A percentile compares a stretch with the other conserved stretches of the same genome.
These are phyloP conservation scores for Aspergillus pseudotamarii DNA, from an alignment of 2,329 filamentous ascomycete species.

Conservation along the genomic window DNA sequence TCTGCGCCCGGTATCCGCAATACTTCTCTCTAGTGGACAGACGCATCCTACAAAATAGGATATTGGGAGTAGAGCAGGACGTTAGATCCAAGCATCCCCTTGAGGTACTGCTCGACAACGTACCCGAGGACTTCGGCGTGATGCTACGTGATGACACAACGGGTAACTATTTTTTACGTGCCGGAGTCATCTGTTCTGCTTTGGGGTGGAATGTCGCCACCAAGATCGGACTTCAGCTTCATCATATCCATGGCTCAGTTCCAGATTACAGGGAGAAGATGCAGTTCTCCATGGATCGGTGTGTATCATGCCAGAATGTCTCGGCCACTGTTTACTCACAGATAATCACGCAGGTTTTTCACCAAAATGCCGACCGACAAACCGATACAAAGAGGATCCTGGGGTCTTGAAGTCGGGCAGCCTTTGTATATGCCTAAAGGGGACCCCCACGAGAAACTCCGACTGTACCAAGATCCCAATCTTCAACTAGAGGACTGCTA, in stretches of 20 bases:
- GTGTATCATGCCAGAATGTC: conserved; percentile 27
- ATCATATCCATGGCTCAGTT: conserved; percentile 72
- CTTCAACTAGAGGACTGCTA: conserved; percentile 63
- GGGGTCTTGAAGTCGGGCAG: conserved; percentile 76
- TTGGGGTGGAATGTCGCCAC: conserved; percentile 77
- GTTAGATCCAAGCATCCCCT: conserved; percentile 67
- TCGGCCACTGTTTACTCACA: neutral
- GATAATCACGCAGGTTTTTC: conserved; percentile 64
- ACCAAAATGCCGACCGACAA: conserved; percentile 72
- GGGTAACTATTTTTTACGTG: conserved; percentile 73
- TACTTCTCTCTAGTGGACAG: conserved; percentile 66
- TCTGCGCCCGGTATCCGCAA: conserved; percentile 75
- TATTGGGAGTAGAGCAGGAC: conserved; percentile 65
- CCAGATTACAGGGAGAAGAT: conserved; percentile 88
- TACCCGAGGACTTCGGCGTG: conserved; percentile 83
- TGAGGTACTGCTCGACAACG: conserved; percentile 71
- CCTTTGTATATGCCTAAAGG: conserved; percentile 75
- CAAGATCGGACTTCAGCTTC: conserved; percentile 72
- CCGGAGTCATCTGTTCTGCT: conserved; percentile 75
- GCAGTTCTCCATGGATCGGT: conserved; percentile 84
- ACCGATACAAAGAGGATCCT: conserved; percentile 81
- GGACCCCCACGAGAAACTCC: conserved; percentile 64
- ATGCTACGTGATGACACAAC: conserved; percentile 71
- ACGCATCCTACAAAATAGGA: conserved; percentile 66
- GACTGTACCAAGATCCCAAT: conserved; percentile 59